A percentile compares a stretch with the other conserved stretches of the same genome.
phyloP scores from a whole-genome alignment of 306 rosid genomes.

The Psophocarpus tetragonolobus region DNA sequence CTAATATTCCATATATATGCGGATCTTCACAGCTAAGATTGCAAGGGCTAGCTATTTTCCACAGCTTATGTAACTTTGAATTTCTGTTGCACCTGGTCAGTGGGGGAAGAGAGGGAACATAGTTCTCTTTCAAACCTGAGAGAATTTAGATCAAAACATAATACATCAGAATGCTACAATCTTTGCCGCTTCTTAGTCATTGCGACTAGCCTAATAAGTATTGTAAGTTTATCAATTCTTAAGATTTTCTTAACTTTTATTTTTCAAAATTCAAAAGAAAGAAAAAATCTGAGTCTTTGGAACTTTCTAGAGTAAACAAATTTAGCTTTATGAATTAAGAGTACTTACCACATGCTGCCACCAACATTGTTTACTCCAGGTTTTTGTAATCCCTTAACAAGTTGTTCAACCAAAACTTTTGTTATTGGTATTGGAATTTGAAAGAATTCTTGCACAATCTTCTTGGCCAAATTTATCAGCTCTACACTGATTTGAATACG shows the following conservation, averaged over 20 bases:
- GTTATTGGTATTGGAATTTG: slow-evolving; percentile 70
- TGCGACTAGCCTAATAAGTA: background rate
- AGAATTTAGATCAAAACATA: background rate
- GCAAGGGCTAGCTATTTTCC: slow-evolving; percentile 84
- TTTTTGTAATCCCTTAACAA: slow-evolving; percentile 58
- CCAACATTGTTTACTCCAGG: slow-evolving; percentile 65
- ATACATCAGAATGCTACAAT: background rate
- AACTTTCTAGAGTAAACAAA: background rate
- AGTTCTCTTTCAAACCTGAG: slow-evolving; percentile 82
- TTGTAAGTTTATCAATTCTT: background rate
- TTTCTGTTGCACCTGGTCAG: slow-evolving; percentile 78
- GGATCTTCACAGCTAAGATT: slow-evolving; percentile 56
- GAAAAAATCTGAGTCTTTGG: background rate
- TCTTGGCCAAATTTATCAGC: slow-evolving; percentile 60
- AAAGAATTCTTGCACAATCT: slow-evolving; percentile 68
- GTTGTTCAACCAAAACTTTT: slow-evolving; percentile 69
- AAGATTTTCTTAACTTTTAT: background rate
- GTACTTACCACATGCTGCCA: slow-evolving; percentile 65
- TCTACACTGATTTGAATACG: slow-evolving; percentile 75
- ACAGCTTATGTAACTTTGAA: slow-evolving; percentile 66
- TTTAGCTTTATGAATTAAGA: background rate
- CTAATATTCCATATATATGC: slow-evolving; percentile 45
- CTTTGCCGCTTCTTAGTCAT: background rate
- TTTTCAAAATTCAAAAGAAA: background rate
- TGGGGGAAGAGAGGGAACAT: slow-evolving; percentile 83